Evolutionary conservation across 345 rosid species (phyloP).

Genomic region (Moricandia arvensis): DNA sequence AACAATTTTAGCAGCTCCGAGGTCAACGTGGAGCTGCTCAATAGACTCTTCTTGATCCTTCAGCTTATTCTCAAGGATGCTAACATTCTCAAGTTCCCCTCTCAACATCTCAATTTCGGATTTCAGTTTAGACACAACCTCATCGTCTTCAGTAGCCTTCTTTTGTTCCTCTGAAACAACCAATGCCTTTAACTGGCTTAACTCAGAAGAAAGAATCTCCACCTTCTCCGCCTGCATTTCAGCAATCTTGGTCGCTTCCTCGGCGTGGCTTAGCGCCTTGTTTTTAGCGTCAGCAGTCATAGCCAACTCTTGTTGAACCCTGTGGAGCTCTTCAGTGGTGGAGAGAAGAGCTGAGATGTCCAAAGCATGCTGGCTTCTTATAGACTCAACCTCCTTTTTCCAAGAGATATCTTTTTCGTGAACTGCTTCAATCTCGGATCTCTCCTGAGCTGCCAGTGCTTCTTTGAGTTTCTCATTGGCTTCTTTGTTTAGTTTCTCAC

Average conservation of each 20-base stretch:
- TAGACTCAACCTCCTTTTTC: constrained; percentile 66
- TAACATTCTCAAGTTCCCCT: constrained; percentile 48
- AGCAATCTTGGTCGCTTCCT: constrained; percentile 88
- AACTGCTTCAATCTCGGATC: constrained; percentile 73
- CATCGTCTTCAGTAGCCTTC: constrained; percentile 52
- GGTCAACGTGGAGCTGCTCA: constrained; percentile 73
- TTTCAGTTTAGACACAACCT: constrained; percentile 48
- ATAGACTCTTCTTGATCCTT: constrained; percentile 56
- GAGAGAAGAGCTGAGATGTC: constrained; percentile 79
- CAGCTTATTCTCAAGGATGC: constrained; percentile 46
- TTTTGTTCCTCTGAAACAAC: constrained; percentile 63
- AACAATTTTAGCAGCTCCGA: constrained; percentile 86
- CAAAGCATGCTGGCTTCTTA: constrained; percentile 79
- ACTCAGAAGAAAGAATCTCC: constrained; percentile 69
- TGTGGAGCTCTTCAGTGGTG: constrained; percentile 69
- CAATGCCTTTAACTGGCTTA: constrained; percentile 56
- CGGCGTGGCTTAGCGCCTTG: constrained; percentile 83
- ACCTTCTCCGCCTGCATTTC: constrained; percentile 80
- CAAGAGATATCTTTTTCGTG: constrained; percentile 72
- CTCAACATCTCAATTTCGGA: constrained; percentile 53
- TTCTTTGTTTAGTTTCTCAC: constrained; percentile 57
- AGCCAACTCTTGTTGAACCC: constrained; percentile 64
- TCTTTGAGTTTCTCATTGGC: constrained; percentile 76
- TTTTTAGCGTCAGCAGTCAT: constrained; percentile 79
- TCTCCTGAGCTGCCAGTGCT: constrained; percentile 82